Evolutionary conservation across 306 rosid species (phyloP).

Genomic region (Pterocarpus macrocarpus): DNA sequence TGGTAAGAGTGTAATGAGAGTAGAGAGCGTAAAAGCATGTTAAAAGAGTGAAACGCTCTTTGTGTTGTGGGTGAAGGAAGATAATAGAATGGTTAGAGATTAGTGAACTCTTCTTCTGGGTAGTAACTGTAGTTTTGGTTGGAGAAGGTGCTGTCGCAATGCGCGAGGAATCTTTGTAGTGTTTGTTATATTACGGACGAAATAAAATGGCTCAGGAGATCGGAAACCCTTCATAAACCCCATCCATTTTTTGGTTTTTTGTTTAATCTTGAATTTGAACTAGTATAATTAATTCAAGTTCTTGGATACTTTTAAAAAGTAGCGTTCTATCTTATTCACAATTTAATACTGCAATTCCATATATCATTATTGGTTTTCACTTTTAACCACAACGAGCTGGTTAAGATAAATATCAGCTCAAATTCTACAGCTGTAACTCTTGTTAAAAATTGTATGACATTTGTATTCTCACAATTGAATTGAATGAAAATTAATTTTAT

Average conservation of each 20-base stretch:
- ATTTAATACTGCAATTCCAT: no score
- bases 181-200: neutral
- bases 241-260: neutral
- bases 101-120: neutral
- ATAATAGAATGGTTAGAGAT: neutral
- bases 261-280: no score
- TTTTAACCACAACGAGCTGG: no score
- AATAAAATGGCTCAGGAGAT: neutral
- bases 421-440: no score
- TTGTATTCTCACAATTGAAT: no score
- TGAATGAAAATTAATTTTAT: no score
- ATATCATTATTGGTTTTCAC: no score
- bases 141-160: neutral
- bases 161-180: neutral
- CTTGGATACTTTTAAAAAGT: no score
- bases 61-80: neutral
- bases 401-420: no score
- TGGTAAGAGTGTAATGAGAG: slow-evolving; percentile 25
- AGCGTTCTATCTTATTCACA: no score
- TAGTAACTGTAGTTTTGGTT: neutral
- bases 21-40: slow-evolving; percentile 38
- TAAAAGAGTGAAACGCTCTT: slow-evolving; percentile 18
- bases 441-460: no score
- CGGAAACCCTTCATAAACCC: neutral
- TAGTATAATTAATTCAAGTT: no score